Evolutionary conservation across 1,284 basidiomycete genomes (phyloP).

Genomic region (Lentinula novae-zelandiae): DNA sequence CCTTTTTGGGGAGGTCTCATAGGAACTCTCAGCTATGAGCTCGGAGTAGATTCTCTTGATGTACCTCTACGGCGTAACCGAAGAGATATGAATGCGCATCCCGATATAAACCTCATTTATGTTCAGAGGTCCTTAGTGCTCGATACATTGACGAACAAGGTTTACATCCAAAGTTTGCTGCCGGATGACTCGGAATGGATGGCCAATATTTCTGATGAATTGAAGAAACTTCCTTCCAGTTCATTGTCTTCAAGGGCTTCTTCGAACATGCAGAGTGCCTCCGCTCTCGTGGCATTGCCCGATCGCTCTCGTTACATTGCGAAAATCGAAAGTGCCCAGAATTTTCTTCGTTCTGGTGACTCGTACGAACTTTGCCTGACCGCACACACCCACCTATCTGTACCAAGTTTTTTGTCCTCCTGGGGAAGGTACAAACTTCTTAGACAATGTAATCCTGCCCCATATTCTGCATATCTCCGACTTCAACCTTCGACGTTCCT

Average conservation of each 20-base stretch:
- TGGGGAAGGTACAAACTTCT: conserved; percentile 75
- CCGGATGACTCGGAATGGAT: conserved; percentile 61
- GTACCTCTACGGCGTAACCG: conserved; percentile 29
- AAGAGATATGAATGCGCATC: conserved; percentile 33
- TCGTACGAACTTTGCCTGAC: conserved; percentile 98
- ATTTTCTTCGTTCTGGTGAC: conserved; percentile 79
- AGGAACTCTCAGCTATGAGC: conserved; percentile 71
- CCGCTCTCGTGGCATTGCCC: conserved; percentile 44
- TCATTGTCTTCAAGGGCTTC: conserved; percentile 12
- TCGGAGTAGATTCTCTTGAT: conserved; percentile 56
- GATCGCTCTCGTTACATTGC: conserved; percentile 63
- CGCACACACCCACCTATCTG: conserved; percentile 60
- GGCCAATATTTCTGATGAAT: conserved; percentile 29
- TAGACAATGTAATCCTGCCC: conserved; percentile 83
- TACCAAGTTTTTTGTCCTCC: conserved; percentile 48
- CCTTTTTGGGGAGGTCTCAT: conserved; percentile 81
- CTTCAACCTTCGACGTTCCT: conserved; percentile 62
- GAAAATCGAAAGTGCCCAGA: conserved; percentile 73
- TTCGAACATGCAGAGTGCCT: conserved; percentile 18
- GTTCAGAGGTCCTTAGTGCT: conserved; percentile 73
- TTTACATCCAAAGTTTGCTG: conserved; percentile 63
- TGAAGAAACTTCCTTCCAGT: conserved; percentile 25
- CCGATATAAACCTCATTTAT: conserved; percentile 70
- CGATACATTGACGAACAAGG: conserved; percentile 44
- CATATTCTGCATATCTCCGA: conserved; percentile 84